Base-by-base conservation (phyloP, 208 protist genomes). In the Crithidia fasciculata region DNA sequence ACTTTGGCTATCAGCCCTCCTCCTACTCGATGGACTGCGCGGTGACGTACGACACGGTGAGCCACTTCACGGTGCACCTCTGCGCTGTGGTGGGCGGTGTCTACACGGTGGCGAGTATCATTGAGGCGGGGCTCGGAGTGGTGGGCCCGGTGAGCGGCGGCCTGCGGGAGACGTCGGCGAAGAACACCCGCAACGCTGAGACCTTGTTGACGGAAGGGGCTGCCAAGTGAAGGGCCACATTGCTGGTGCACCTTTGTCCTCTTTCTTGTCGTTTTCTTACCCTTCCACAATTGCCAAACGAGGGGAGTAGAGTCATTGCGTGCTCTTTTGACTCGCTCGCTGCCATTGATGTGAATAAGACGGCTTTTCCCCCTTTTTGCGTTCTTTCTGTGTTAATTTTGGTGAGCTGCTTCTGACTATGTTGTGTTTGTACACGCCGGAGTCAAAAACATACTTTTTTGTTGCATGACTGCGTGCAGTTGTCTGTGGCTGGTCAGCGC, bases 41-140 rank as follows among this genome's bases (percentile, higher is more conserved):
- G 43, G 61, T 68, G 56, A 45, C 60, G 16, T 74, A 84, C 67
- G 76, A 76, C 54, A 74, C 76, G 36, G 58, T 72, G 16, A 70
- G 66, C n/a, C 87, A 91, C 74, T 84, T 91, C 49, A 8, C 85
- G 9, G 72, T 91, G 53, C 69, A 91, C 43, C 53, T 88, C 41
- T 91, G 87, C 68, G 87, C 87, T 16, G 80, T 91, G 2, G 60
- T 74, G 12, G 87, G 83, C 40, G 87, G 87, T 9, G 84, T 91
- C 18, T 88, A 84, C 68, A 86, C 79, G 0, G 87, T 91, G 6
- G 75, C 82, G 4, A 66, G 81, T 36, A 76, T 91, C 44, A 5
- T 91, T 16, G 79, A 87, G 52, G 61, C 62, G 5, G 59, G 50
- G 10, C n/a, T 82, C 45, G 77, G n/a, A 76, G 47, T 59, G 59